phyloP scores from a whole-genome alignment of 2,329 filamentous ascomycete genomes.

The Diaporthe amygdali region DNA sequence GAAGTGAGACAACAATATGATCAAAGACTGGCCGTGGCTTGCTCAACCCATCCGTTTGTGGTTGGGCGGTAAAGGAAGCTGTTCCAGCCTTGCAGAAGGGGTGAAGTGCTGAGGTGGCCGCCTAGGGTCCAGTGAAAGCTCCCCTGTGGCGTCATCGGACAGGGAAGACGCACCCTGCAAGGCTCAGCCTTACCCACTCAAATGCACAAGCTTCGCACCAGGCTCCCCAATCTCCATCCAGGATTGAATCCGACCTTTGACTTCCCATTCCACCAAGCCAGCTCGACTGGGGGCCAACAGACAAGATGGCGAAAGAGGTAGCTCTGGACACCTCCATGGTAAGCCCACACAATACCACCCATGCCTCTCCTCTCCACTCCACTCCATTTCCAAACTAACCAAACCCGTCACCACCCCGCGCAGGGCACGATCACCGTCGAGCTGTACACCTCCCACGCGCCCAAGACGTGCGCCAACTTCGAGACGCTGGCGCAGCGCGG shows the following conservation, averaged over 20 bases:
- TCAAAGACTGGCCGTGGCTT: not conserved
- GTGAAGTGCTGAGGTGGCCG: conserved; percentile 7
- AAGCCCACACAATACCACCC: conserved; percentile 29
- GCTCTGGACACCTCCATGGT: conserved; percentile 87
- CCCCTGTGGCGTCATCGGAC: conserved; percentile 15
- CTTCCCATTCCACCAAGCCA: not conserved
- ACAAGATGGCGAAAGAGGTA: conserved; percentile 76
- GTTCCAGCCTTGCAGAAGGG: conserved; percentile 14
- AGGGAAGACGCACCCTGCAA: not conserved
- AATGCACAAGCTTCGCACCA: not conserved
- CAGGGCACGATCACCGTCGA: conserved; percentile 86
- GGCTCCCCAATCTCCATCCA: not conserved
- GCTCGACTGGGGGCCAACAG: not conserved
- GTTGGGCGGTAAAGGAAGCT: not conserved
- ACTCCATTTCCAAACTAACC: not conserved
- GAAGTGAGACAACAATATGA: not conserved
- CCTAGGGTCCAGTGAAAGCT: not conserved
- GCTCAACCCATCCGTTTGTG: not conserved
- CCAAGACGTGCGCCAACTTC: conserved; percentile 91
- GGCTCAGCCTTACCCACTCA: conserved; percentile 7
- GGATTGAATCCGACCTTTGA: not conserved
- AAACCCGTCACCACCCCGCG: not conserved
- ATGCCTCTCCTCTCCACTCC: not conserved
- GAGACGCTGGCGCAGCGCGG: conserved; percentile 76
- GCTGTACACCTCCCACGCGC: conserved; percentile 88